phyloP scores from a whole-genome alignment of 2,329 filamentous ascomycete species.

The Diaporthe amygdali region DNA sequence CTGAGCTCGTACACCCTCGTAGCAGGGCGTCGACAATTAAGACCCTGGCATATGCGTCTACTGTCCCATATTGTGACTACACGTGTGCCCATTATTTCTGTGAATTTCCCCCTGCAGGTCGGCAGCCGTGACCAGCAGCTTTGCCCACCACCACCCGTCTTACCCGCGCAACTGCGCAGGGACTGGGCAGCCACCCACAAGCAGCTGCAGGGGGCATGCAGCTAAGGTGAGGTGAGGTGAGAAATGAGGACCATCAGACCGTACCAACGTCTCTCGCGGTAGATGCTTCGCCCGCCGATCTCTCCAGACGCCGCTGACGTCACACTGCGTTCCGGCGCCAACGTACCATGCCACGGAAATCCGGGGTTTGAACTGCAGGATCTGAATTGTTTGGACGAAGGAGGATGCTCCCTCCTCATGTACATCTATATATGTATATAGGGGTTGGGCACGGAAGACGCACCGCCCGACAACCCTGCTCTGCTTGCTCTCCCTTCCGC shows the following conservation, averaged over 20 bases:
- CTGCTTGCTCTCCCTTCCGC: too few relatives aligned
- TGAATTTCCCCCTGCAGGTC: not conserved
- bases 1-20: not conserved
- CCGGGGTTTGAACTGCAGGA: not conserved
- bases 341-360: not conserved
- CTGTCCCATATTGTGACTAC: not conserved
- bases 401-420: not conserved
- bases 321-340: constrained; percentile 9
- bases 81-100: not conserved
- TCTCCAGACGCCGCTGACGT: constrained; percentile 11
- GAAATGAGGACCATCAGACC: too few relatives aligned
- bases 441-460: not conserved
- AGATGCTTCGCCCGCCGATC: not conserved
- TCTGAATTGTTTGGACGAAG: not conserved
- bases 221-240: too few relatives aligned
- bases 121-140: not conserved
- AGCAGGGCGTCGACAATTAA: not conserved
- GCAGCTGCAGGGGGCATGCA: too few relatives aligned
- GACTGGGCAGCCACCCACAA: too few relatives aligned
- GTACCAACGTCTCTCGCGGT: not conserved
- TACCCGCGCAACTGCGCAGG: not conserved
- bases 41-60: not conserved
- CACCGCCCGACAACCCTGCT: too few relatives aligned
- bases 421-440: not conserved
- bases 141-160: not conserved